Base-by-base conservation (phyloP, 2,329 filamentous ascomycete species). In the Ustulina deusta region DNA sequence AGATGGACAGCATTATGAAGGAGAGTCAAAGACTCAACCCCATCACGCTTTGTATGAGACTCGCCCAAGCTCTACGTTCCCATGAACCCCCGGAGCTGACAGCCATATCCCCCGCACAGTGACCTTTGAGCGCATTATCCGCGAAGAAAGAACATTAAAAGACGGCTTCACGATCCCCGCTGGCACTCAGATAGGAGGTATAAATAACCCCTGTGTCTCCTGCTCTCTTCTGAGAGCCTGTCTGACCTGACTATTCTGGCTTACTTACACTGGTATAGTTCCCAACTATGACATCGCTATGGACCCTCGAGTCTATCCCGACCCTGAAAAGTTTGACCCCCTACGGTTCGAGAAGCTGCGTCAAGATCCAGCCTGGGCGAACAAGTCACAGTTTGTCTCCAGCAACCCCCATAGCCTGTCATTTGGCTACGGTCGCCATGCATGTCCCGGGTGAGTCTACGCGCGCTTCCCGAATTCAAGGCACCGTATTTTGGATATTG, bases 381-480 rank as follows among this genome's bases (percentile, higher is more conserved):
- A 61, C 49, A 73, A 74, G 22, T 66, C 74, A n/a, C 76, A 79
- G 61, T 78, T 75, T 40, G 78, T 76, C 2, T 74, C 77, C 1
- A 75, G 77, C 5, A 73, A 70, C 0, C 69, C 69, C 1, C 75
- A 78, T 6, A 74, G 70, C 22, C 61, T 79, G 25, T 69, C 62
- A 2, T 83, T 81, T 46, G 81, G 81, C 0, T 76, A 82, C 58
- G 81, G 81, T 0, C 73, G 71, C 2, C 77, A 80, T 56, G 79
- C 80, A 0, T 82, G 80, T 52, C 80, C 80, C 0, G 80, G 80
- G 44, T 57, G 32, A 57, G 61, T 48, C 38, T 22, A 17, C 42
- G 9, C 42, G 15, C 17, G 42, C 34, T 44, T 44, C 9, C 42
- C n/a, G 6, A 44, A 20, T 17, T 17, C 42, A 15, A 44, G 42